phyloP scores from a whole-genome alignment of 768 basidiomycete genomes.

The Calocera viscosa region DNA sequence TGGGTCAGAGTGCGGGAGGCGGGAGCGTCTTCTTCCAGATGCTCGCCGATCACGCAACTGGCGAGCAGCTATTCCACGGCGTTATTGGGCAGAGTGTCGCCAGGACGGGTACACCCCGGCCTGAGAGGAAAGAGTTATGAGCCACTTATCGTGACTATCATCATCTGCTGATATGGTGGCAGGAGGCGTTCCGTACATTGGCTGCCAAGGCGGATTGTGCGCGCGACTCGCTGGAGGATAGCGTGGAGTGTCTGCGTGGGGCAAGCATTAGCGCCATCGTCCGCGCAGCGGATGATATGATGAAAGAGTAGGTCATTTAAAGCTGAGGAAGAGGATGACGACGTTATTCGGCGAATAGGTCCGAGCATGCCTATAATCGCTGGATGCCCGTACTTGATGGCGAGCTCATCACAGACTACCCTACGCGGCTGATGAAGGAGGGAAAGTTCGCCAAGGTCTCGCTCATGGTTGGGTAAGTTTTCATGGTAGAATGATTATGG shows the following conservation, averaged over 20 bases:
- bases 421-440: conserved; percentile 35
- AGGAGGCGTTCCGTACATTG: conserved; percentile 46
- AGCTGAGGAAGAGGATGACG: conserved; percentile 3
- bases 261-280: conserved; percentile 28
- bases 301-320: conserved; percentile 7
- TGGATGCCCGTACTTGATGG: conserved; percentile 49
- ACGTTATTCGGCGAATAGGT: neutral
- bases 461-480: conserved; percentile 43
- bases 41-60: conserved; percentile 30
- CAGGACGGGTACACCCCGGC: conserved; percentile 38
- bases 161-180: neutral
- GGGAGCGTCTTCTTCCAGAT: conserved; percentile 48
- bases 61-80: conserved; percentile 35
- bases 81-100: conserved; percentile 55
- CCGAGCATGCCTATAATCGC: conserved; percentile 33
- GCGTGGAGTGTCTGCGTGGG: conserved; percentile 10
- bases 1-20: conserved; percentile 48
- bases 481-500: neutral
- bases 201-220: conserved; percentile 41
- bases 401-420: conserved; percentile 38
- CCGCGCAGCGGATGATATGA: conserved; percentile 27
- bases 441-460: conserved; percentile 42
- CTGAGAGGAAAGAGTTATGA: conserved; percentile 40
- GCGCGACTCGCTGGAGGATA: conserved; percentile 18
- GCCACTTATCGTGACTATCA: neutral